A percentile compares a stretch with the other conserved stretches of the same genome.
Evolutionary conservation across 257 asterid species (phyloP).

Genomic region (Plantago elongata): DNA sequence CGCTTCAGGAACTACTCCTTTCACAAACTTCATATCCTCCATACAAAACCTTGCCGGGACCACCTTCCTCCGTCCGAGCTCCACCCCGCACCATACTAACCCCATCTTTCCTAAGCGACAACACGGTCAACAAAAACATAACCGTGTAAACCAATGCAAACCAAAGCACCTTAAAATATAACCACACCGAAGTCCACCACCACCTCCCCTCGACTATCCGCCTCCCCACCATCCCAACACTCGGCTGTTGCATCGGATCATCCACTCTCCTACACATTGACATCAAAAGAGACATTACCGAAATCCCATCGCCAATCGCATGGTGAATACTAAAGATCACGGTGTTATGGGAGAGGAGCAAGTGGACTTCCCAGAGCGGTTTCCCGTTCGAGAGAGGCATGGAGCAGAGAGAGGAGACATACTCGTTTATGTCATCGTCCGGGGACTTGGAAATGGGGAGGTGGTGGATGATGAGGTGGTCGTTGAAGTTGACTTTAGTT

Average conservation of each 20-base stretch:
- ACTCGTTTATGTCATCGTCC: conserved; percentile 56
- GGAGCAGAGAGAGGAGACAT: conserved; percentile 47
- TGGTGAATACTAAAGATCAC: conserved; percentile 61
- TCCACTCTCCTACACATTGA: conserved; percentile 46
- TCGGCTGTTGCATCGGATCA: conserved; percentile 44
- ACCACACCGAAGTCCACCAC: conserved; percentile 23
- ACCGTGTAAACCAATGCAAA: conserved; percentile 24
- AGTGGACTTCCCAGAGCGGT: conserved; percentile 72
- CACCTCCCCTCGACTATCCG: background rate
- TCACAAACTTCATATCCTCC: conserved; percentile 44
- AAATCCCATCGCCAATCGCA: conserved; percentile 78
- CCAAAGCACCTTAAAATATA: conserved; percentile 31
- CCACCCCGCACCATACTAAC: conserved; percentile 45
- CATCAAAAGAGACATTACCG: conserved; percentile 61
- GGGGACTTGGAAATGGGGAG: conserved; percentile 29
- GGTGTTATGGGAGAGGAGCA: conserved; percentile 51
- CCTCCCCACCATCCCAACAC: conserved; percentile 7
- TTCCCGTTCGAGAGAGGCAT: conserved; percentile 51
- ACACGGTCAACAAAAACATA: conserved; percentile 30
- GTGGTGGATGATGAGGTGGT: conserved; percentile 45
- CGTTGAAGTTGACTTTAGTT: conserved; percentile 46
- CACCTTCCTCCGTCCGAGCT: conserved; percentile 42
- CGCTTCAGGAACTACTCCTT: conserved; percentile 33
- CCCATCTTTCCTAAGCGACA: conserved; percentile 33
- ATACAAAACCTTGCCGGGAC: conserved; percentile 41